A percentile compares a stretch with the other conserved stretches of the same genome.
Conservation (phyloP, 176 grass and related monocot species). For the Aegilops bicornis region DNA sequence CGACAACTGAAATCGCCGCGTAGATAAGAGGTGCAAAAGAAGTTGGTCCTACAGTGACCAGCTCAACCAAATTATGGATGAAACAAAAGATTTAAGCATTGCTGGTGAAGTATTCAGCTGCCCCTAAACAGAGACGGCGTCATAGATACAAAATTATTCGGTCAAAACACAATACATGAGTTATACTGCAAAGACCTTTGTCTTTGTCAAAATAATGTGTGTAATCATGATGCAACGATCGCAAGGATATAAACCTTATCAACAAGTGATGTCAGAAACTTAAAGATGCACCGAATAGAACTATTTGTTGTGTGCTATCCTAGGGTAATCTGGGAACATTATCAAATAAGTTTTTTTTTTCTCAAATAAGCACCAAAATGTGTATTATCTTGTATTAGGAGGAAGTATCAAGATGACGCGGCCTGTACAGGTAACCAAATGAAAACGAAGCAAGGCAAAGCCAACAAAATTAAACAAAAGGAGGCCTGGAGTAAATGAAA, state of each 20-base stretch:
- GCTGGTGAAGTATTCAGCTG: background rate
- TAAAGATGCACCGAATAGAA: background rate
- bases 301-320: background rate
- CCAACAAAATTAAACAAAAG: background rate
- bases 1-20: constrained; percentile 68
- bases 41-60: constrained; percentile 70
- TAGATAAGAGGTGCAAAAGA: constrained; percentile 88
- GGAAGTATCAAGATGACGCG: background rate
- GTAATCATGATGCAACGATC: background rate
- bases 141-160: background rate
- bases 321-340: background rate
- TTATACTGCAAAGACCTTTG: background rate
- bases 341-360: background rate
- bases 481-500: background rate
- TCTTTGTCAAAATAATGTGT: constrained; percentile 17
- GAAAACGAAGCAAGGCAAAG: background rate
- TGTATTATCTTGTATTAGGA: background rate
- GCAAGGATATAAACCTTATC: background rate
- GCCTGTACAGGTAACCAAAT: background rate
- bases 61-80: constrained; percentile 22
- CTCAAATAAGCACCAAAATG: background rate
- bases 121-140: background rate
- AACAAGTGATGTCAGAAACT: background rate
- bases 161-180: constrained; percentile 13
- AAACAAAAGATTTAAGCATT: background rate